Evolutionary conservation across 202 grass and related monocot genomes (phyloP), one percentile per base, ranked within the genome.

Genomic region (Digitaria exilis): DNA sequence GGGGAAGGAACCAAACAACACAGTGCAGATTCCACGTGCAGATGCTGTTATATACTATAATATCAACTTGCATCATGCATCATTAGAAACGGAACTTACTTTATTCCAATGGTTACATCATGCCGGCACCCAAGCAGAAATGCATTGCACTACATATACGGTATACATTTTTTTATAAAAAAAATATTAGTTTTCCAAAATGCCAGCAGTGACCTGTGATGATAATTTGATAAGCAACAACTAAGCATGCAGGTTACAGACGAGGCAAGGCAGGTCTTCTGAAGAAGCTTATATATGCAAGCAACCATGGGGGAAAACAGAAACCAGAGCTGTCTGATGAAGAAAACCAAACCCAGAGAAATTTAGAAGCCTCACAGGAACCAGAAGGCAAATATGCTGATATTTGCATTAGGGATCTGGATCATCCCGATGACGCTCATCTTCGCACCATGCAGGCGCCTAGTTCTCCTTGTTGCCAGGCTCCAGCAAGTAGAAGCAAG

Each of bases 381-480:
- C 44, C 35, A 50, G 41, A 17, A 30, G 42, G 66, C 43, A 29
- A 25, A 60, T 68, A 97, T 93, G 94, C 81, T 84, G 78, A 87
- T 92, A 62, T 46, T 90, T 44, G 84, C 71, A 30, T 75, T 97
- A 22, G 89, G 87, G 49, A 65, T 92, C 76, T 94, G 91, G 68
- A 37, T 86, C 71, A 84, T 90, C 73, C 91, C 91, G 9, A 48
- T 92, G 88, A 88, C 89, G 15, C 89, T 94, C 80, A 51, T 94
- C 82, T 80, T 97, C 42, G 68, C 82, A 61, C 91, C 91, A 59
- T 83, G 89, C 54, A 91, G 89, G 76, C 74, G 80, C 15, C 56
- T 90, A 5, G 89, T 92, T 45, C 83, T 86, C 71, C 78, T 94
- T 64, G 48, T 97, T 65, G 64, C 66, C 44, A 82, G 69, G 75